phyloP scores from a whole-genome alignment of 2,329 filamentous ascomycete species.

The Fusarium scirpi region DNA sequence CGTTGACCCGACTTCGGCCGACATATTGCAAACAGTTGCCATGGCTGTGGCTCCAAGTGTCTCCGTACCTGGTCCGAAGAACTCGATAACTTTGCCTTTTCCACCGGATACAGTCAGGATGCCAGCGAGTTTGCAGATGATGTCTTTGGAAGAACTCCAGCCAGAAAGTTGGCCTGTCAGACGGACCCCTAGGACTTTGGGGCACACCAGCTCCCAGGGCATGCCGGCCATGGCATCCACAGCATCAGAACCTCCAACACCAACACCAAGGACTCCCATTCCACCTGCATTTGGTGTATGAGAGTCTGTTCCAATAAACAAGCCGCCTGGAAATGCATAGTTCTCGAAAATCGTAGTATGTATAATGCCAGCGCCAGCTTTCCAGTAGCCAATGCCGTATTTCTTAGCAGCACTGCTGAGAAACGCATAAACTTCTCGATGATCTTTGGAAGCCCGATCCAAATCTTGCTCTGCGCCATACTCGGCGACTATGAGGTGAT shows the following conservation, averaged over 20 bases:
- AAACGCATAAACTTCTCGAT: slow-evolving; percentile 54
- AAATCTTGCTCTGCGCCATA: slow-evolving; percentile 22
- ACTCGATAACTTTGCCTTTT: slow-evolving; percentile 53
- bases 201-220: slow-evolving; percentile 63
- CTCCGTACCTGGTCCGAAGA: slow-evolving; percentile 51
- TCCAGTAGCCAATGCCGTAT: slow-evolving; percentile 59
- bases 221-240: slow-evolving; percentile 56
- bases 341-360: slow-evolving; percentile 57
- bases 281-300: slow-evolving; percentile 54
- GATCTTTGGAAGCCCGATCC: neutral
- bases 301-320: slow-evolving; percentile 54
- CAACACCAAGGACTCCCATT: slow-evolving; percentile 52
- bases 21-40: slow-evolving; percentile 55
- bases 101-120: slow-evolving; percentile 51
- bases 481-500: slow-evolving; percentile 52
- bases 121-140: slow-evolving; percentile 54
- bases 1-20: slow-evolving; percentile 53
- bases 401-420: slow-evolving; percentile 56
- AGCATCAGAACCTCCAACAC: slow-evolving; percentile 61
- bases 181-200: slow-evolving; percentile 94
- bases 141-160: slow-evolving; percentile 40
- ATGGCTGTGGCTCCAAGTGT: slow-evolving; percentile 52
- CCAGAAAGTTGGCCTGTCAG: slow-evolving; percentile 74
- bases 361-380: slow-evolving; percentile 53
- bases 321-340: slow-evolving; percentile 52